A percentile compares a stretch with the other conserved stretches of the same genome.
These are phyloP conservation scores for Prunella vulgaris DNA, from an alignment of 257 asterid genomes.

Conservation along the genomic window DNA sequence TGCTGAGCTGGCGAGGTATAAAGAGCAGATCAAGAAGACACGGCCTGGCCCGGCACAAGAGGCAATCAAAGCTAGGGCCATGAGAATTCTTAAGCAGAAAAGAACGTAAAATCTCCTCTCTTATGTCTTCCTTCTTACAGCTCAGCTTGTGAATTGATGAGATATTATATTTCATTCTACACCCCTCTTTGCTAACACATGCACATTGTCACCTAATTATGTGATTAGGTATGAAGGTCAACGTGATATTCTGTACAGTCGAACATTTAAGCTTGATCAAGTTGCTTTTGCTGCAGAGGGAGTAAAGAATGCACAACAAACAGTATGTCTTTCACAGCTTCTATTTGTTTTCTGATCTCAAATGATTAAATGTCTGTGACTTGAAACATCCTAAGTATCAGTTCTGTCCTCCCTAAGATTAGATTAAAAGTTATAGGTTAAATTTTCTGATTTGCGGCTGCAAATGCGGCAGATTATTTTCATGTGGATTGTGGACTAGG, in stretches of 20 bases:
- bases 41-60: constrained; percentile 97
- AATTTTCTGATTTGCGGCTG: background rate
- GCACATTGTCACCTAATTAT: background rate
- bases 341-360: constrained; percentile 8
- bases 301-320: constrained; percentile 81
- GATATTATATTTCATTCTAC: background rate
- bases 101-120: constrained; percentile 47
- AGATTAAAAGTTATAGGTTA: background rate
- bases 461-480: background rate
- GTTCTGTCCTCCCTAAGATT: background rate
- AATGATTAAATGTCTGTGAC: background rate
- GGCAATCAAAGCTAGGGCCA: constrained; percentile 89
- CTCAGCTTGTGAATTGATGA: background rate
- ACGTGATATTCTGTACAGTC: constrained; percentile 83
- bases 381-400: background rate
- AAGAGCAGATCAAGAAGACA: constrained; percentile 81
- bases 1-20: constrained; percentile 63
- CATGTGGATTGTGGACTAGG: background rate
- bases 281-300: constrained; percentile 84
- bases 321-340: constrained; percentile 50
- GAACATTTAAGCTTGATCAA: constrained; percentile 80
- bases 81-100: constrained; percentile 80
- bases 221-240: constrained; percentile 80
- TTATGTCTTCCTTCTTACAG: background rate
- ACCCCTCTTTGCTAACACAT: background rate